Evolutionary conservation across 192 early-diverging fungal genomes (phyloP), one percentile per base, ranked within the genome.

Genomic region (Dissophora ornata): DNA sequence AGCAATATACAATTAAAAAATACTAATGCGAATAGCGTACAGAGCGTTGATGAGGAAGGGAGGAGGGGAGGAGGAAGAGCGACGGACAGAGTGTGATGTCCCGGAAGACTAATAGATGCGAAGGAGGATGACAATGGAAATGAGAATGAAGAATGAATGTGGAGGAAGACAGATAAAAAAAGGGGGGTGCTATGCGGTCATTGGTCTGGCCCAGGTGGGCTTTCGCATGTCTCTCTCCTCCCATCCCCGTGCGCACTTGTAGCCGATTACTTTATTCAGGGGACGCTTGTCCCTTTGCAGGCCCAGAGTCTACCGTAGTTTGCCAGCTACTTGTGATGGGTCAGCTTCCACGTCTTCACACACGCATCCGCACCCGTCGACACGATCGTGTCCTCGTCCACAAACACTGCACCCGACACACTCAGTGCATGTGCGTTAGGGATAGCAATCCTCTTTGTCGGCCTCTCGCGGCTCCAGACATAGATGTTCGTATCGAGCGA

Each of bases 401-500:
- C 33, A 63, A 93, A 98, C 25, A 53, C 81, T 12, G 90, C 92
- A 3, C 90, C 84, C n/a, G 86, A 87, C 0, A 93, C 93, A 52
- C 87, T 86, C 57, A 92, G 94, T 28, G 90, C 77, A 56, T 99
- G 97, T 4, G 96, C 96, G 30, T 90, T 86, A 56, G 71, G 69
- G 59, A 98, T 91, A 11, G 83, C 58, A 26, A 95, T 86, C 65
- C 88, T 87, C 67, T 92, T 93, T 69, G 86, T 84, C 24, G 95
- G 93, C 49, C 88, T 87, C 55, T 93, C 90, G 7, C 88, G 82
- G 69, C 86, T 92, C 96, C 96, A 99, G 5, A 98, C 85, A 78
- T 92, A 94, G 32, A 98, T 88, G 80, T 94, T 89, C 53, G 94
- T 95, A 79, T 99, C 97, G 29, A 97, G 83, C 28, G 91, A 89